Evolutionary conservation across 140 eudicot genomes (phyloP), one percentile per base, ranked within the genome.

Genomic region (Anethum foeniculum): DNA sequence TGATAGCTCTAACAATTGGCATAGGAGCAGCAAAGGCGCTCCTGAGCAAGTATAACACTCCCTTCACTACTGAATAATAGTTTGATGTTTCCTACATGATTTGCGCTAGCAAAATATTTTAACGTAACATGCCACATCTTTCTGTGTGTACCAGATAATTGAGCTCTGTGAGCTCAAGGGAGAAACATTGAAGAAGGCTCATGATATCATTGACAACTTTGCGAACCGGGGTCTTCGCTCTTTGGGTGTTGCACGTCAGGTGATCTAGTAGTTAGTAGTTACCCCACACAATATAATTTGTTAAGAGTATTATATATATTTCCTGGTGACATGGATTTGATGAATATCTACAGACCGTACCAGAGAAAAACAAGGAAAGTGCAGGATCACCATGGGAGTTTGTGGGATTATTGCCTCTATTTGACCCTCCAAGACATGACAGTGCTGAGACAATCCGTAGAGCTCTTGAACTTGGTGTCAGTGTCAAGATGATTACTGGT

Each of bases 381-480:
- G 54, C 52, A 18, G 90, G 90, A 7, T 67, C 65, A 27, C 87
- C 90, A 36, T 86, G 90, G 90, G 85, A 81, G 77, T 86, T 86
- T 81, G 78, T 81, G 25, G 90, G 90, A 27, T 65, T 86, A 62
- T 79, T 86, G 81, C 90, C 90, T 44, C 74, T 86, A 10, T 86
- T 86, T 67, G 90, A 86, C 44, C 90, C 90, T 71, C 90, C 90
- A 27, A 81, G 90, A 73, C 90, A 86, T 79, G 90, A 86, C 47
- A 86, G 90, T 84, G 90, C 90, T 12, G 90, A 86, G 83, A 86
- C 90, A 21, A 86, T 86, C 72, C 87, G 85, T 15, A 84, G 75
- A 71, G 90, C 90, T 39, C 87, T 86, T 67, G 81, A 86, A 23
- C 85, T 86, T 11, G 90, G 90, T 48, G 90, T 86, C 71, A 71